Conservation (phyloP, 2,329 filamentous ascomycete species). For the Grosmannia serpens region DNA sequence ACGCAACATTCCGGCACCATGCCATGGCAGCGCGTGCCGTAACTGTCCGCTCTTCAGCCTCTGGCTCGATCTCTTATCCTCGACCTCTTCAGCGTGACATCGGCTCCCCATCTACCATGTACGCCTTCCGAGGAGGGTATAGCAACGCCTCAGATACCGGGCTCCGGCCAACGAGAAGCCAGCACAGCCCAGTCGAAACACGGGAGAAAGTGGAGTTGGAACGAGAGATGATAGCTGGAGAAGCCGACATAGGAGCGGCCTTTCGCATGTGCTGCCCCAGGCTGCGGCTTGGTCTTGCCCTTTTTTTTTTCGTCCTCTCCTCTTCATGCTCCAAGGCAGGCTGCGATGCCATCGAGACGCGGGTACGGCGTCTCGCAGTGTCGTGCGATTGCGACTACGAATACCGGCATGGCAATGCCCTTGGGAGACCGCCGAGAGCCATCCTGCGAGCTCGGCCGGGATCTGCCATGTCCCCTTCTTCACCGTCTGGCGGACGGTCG, state of each 20-base stretch:
- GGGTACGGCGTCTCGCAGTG: neutral
- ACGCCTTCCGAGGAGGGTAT: neutral
- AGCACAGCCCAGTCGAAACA: neutral
- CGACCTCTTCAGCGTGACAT: neutral
- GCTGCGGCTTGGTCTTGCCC: neutral
- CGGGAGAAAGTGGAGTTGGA: neutral
- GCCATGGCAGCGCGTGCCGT: neutral
- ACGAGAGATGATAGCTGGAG: neutral
- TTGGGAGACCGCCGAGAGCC: neutral
- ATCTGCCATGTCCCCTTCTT: too few species aligned
- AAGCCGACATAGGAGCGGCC: conserved; percentile 1
- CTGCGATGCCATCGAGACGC: neutral
- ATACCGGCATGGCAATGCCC: neutral
- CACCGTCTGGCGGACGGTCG: neutral
- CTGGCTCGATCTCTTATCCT: neutral
- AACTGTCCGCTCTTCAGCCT: neutral
- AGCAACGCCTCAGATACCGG: neutral
- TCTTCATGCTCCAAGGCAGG: neutral
- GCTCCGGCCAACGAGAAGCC: neutral
- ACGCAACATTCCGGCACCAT: too few species aligned
- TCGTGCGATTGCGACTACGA: neutral
- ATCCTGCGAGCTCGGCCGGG: neutral
- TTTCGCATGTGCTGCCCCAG: neutral
- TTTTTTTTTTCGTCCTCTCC: too few species aligned
- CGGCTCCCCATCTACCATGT: neutral